Evolutionary conservation across 192 early-diverging fungal species (phyloP).

Genomic region (Bifiguratus adelaidae): DNA sequence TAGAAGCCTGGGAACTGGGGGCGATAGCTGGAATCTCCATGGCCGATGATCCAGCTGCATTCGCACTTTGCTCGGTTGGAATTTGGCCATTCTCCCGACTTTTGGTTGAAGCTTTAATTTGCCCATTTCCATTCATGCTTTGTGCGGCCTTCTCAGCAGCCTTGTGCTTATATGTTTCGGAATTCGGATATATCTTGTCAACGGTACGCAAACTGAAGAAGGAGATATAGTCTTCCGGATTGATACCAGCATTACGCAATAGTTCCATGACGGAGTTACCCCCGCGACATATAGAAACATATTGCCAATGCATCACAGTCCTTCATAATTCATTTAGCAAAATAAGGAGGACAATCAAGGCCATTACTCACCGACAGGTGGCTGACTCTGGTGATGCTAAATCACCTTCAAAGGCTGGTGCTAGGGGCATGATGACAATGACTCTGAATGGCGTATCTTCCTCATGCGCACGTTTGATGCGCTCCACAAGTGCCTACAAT

Average conservation of each 20-base stretch:
- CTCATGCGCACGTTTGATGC: conserved; percentile 63
- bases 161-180: too few species aligned
- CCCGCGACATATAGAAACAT: conserved; percentile 64
- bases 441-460: conserved; percentile 59
- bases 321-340: background rate
- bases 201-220: conserved; percentile 69
- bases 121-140: too few species aligned
- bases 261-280: conserved; percentile 55
- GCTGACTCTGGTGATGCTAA: conserved; percentile 60
- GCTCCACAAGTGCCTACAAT: conserved; percentile 52
- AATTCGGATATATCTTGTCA: conserved; percentile 53
- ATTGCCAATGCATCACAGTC: conserved; percentile 76
- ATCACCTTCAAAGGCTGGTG: conserved; percentile 80
- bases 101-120: too few species aligned
- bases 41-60: too few species aligned
- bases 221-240: conserved; percentile 51
- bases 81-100: too few species aligned
- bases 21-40: too few species aligned
- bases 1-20: too few species aligned
- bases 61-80: too few species aligned
- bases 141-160: background rate
- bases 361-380: conserved; percentile 33
- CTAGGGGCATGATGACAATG: conserved; percentile 71
- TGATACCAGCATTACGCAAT: conserved; percentile 41
- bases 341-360: background rate